A percentile compares a stretch with the other conserved stretches of the same genome.
Evolutionary conservation across 2,329 filamentous ascomycete genomes (phyloP).

Genomic region (Penicillium rolfsii): DNA sequence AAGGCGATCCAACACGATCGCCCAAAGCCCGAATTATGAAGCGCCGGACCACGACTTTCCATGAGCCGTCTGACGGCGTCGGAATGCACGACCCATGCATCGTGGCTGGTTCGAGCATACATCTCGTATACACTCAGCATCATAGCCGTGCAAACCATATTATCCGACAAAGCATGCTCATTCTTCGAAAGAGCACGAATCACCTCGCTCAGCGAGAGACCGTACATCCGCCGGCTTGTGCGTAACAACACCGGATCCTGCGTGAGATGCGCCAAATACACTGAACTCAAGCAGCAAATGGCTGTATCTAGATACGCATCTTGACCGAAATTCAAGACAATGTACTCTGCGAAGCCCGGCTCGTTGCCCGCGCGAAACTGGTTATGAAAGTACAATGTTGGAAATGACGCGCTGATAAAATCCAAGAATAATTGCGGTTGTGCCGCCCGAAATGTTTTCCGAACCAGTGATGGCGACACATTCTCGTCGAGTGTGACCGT

Average conservation of each 20-base stretch:
- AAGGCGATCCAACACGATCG: slow-evolving; percentile 43
- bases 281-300: slow-evolving; percentile 32
- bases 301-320: slow-evolving; percentile 33
- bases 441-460: slow-evolving; percentile 24
- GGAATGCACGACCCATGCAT: slow-evolving; percentile 43
- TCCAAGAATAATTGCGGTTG: slow-evolving; percentile 31
- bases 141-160: slow-evolving; percentile 42
- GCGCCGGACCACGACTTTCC: slow-evolving; percentile 37
- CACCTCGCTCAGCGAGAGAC: slow-evolving; percentile 36
- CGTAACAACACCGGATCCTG: slow-evolving; percentile 28
- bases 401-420: slow-evolving; percentile 35
- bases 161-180: slow-evolving; percentile 34
- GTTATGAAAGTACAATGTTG: slow-evolving; percentile 35
- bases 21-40: slow-evolving; percentile 36
- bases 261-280: slow-evolving; percentile 33
- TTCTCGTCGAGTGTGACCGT: slow-evolving; percentile 26
- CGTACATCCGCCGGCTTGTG: slow-evolving; percentile 37
- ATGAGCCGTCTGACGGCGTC: slow-evolving; percentile 44
- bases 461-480: slow-evolving; percentile 28
- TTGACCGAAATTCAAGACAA: slow-evolving; percentile 29
- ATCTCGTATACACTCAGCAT: slow-evolving; percentile 47
- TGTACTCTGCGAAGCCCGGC: slow-evolving; percentile 29
- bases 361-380: slow-evolving; percentile 30
- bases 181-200: slow-evolving; percentile 33
- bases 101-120: slow-evolving; percentile 42